These are phyloP conservation scores for Fusarium sp. DNA, from an alignment of 2,329 filamentous ascomycete genomes.

Conservation along the genomic window DNA sequence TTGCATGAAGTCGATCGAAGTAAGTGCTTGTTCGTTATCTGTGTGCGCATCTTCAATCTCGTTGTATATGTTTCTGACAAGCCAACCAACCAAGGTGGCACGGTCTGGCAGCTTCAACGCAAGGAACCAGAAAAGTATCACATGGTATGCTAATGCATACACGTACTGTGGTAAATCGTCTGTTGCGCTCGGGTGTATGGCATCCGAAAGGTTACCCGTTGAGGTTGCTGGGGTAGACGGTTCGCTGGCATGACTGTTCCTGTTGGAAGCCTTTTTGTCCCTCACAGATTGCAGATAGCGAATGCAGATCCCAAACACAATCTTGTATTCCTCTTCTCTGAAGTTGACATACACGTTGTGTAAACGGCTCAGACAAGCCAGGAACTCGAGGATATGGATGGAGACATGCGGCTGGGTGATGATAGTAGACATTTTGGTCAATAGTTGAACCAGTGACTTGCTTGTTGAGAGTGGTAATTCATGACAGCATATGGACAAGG, in stretches of 20 bases:
- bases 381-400: constrained; percentile 93
- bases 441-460: constrained; percentile 83
- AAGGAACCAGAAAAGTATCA: constrained; percentile 97
- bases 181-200: constrained; percentile 46
- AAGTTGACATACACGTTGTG: constrained; percentile 88
- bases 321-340: constrained; percentile 88
- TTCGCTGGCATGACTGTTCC: constrained; percentile 57
- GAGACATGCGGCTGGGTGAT: constrained; percentile 93
- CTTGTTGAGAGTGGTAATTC: constrained; percentile 88
- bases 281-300: constrained; percentile 90
- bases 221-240: constrained; percentile 43
- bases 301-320: constrained; percentile 94
- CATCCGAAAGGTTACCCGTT: constrained; percentile 27
- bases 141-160: constrained; percentile 90
- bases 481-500: constrained; percentile 92
- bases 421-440: constrained; percentile 94
- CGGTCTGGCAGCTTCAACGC: constrained; percentile 86
- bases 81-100: constrained; percentile 86
- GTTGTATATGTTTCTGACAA: constrained; percentile 83
- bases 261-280: constrained; percentile 64
- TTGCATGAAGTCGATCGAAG: constrained; percentile 95
- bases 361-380: constrained; percentile 86
- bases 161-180: constrained; percentile 93
- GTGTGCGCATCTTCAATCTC: constrained; percentile 76
- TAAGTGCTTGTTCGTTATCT: constrained; percentile 90